phyloP scores from a whole-genome alignment of 163 green algal species.

The Scenedesmus sp. region DNA sequence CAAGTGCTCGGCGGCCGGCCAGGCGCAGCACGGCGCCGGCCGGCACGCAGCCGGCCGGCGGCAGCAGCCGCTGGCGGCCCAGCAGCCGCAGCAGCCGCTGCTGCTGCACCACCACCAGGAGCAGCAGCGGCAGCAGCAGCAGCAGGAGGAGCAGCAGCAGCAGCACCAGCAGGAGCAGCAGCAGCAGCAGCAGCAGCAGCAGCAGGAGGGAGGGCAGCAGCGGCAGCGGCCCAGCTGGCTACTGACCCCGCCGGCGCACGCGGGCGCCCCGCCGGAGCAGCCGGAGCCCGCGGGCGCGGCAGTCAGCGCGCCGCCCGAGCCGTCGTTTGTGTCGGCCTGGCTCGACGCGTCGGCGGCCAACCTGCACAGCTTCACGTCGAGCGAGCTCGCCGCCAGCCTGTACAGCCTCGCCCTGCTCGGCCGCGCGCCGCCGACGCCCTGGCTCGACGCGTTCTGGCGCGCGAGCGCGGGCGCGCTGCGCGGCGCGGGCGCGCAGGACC shows the following conservation, averaged over 20 bases:
- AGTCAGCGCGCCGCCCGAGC: background rate
- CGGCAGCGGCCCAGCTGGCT: background rate
- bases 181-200: conserved; percentile 20
- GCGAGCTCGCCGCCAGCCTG: conserved; percentile 17
- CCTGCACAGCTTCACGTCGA: background rate
- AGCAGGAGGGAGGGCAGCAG: background rate
- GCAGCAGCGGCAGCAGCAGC: conserved; percentile 1
- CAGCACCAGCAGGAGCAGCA: background rate
- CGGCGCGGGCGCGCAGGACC: background rate
- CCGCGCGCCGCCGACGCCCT: background rate
- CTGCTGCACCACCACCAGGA: background rate
- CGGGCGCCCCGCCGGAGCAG: background rate
- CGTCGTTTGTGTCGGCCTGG: conserved; percentile 24
- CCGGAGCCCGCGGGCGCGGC: background rate
- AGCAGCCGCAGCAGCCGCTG: conserved; percentile 8
- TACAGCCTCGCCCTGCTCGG: conserved; percentile 31
- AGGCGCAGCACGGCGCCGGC: no score
- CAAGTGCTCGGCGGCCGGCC: background rate
- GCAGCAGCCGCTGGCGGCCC: background rate
- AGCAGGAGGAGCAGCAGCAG: background rate
- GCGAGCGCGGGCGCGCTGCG: background rate
- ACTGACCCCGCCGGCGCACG: no score
- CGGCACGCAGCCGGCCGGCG: no score
- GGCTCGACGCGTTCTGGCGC: conserved; percentile 9
- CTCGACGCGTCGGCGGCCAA: background rate